Evolutionary conservation across 441 rosid species (phyloP), one percentile per base, ranked within the genome.

Genomic region (Euphorbia celastroides): DNA sequence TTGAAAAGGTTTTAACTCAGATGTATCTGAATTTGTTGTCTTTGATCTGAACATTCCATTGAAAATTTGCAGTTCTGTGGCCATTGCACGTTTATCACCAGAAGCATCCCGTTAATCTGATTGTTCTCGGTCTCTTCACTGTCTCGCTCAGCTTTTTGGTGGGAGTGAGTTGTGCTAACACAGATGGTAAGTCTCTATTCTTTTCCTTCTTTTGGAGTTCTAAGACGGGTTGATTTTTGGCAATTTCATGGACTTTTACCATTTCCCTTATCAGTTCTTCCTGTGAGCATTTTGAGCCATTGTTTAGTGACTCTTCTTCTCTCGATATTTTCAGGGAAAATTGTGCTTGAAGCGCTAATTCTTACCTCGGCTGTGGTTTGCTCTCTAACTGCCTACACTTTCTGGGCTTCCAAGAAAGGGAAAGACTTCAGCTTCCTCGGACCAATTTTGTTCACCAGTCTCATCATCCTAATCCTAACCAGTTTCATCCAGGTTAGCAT

Each of bases 391-490:
- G 98, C 79, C 13, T 93, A 90, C 80, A 87, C 96, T 64, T 93
- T 93, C 88, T 93, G 96, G 97, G 98, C 97, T 38, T 73, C 94
- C 12, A 93, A 84, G 89, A 93, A 79, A 76, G 98, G 98, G 75
- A 80, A 87, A 74, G 98, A 93, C 67, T 93, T 93, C 78, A 85
- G 93, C 78, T 90, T 79, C 72, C 86, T 93, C 50, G 94, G 90
- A 74, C 98, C 97, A 42, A 80, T 93, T 70, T 72, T 93, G 60
- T 90, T 93, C 86, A 88, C 98, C 59, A 73, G 91, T 64, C 94
- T 90, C 64, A 65, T 85, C 55, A 79, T 87, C 64, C 94, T 93
- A 60, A 23, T 87, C 41, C 76, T 90, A n/a, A 87, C 94, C 57
- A 78, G 94, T 74, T 83, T 90, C 63, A 81, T 93, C 70, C 97